Conservation (phyloP, 164 flowering plant species). For the Litsea cubeba region DNA sequence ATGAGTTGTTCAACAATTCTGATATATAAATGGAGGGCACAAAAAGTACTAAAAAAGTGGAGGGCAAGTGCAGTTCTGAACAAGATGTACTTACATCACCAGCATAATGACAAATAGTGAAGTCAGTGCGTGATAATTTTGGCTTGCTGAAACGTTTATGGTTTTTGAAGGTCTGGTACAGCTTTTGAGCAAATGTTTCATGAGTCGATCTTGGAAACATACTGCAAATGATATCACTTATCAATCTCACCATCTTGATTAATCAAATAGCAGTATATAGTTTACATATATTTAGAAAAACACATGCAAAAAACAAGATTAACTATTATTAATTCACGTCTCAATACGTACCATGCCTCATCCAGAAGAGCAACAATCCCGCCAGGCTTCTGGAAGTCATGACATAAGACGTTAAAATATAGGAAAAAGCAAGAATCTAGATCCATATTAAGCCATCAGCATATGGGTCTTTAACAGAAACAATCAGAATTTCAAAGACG, state of each 20-base stretch:
- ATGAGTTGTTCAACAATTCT: background rate
- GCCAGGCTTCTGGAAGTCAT: conserved; percentile 83
- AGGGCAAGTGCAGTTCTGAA: background rate
- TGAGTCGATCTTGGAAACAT: conserved; percentile 99
- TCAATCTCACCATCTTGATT: conserved; percentile 17
- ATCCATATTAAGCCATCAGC: background rate
- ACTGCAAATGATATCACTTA: conserved; percentile 41
- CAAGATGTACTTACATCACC: conserved; percentile 73
- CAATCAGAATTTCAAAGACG: too few relatives aligned
- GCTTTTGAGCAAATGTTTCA: conserved; percentile 95
- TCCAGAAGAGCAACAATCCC: conserved; percentile 95
- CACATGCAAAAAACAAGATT: background rate
- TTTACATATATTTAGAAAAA: background rate
- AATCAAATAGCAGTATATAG: background rate
- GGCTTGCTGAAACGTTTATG: conserved; percentile 96
- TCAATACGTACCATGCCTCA: conserved; percentile 86
- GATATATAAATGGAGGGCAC: background rate
- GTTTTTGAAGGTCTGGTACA: conserved; percentile 81
- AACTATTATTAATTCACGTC: background rate
- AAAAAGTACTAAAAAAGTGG: background rate
- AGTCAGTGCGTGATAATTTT: conserved; percentile 88
- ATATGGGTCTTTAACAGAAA: too few relatives aligned
- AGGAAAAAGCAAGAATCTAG: background rate
- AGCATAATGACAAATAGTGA: conserved; percentile 95
- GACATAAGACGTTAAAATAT: conserved; percentile 4